These are phyloP conservation scores for Hypoxylon sp. DNA, from an alignment of 2,329 filamentous ascomycete genomes.

Conservation along the genomic window DNA sequence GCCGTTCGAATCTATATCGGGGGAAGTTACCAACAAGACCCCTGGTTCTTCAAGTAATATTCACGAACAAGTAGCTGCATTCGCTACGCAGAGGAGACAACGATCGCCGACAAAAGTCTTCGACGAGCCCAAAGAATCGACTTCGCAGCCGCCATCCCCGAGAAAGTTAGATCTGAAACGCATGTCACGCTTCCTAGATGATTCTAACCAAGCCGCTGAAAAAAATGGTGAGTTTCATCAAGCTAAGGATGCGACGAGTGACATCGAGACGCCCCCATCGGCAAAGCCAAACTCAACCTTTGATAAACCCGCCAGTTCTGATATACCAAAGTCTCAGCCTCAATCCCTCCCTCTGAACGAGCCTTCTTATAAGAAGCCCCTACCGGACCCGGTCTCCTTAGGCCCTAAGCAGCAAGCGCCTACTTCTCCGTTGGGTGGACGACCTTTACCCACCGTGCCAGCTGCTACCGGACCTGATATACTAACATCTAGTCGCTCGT, in stretches of 20 bases:
- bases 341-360: constrained; percentile 49
- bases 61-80: constrained; percentile 53
- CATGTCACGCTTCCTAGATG: constrained; percentile 71
- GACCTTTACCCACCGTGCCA: constrained; percentile 55
- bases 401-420: constrained; percentile 48
- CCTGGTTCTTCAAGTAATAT: constrained; percentile 47
- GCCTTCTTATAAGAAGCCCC: constrained; percentile 45
- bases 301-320: constrained; percentile 38
- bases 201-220: constrained; percentile 52
- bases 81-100: constrained; percentile 50
- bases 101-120: constrained; percentile 49
- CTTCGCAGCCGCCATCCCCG: constrained; percentile 66
- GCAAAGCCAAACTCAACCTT: constrained; percentile 39
- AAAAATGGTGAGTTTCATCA: constrained; percentile 50
- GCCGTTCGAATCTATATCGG: constrained; percentile 40
- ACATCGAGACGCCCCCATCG: constrained; percentile 31
- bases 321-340: constrained; percentile 42
- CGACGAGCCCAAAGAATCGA: constrained; percentile 51
- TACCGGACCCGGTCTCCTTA: constrained; percentile 50
- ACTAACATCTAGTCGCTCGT: constrained; percentile 39
- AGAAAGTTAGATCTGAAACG: constrained; percentile 72
- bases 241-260: constrained; percentile 37
- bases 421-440: constrained; percentile 55
- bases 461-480: constrained; percentile 44
- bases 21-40: constrained; percentile 43